Conservation (phyloP, 2,329 filamentous ascomycete species). For the Sphaceloma murrayae region DNA sequence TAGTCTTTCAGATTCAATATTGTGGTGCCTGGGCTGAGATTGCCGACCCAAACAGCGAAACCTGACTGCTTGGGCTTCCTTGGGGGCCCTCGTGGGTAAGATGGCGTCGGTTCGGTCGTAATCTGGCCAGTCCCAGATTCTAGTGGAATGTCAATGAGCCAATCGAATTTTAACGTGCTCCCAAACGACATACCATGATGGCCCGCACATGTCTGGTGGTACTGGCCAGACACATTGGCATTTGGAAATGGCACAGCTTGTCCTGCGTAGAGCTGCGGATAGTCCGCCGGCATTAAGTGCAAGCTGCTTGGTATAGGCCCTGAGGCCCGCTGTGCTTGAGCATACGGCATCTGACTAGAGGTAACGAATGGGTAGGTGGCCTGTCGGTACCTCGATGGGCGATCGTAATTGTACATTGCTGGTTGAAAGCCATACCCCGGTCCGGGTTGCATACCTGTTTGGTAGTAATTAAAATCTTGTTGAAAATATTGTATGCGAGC, state of each 20-base stretch:
- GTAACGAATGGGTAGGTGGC: not conserved
- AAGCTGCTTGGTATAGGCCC: not conserved
- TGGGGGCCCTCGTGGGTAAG: conserved; percentile 50
- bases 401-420: not conserved
- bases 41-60: conserved; percentile 92
- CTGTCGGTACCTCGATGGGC: conserved; percentile 3
- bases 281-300: not conserved
- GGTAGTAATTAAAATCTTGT: not conserved
- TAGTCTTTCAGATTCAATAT: conserved; percentile 82
- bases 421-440: not conserved
- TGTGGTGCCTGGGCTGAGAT: conserved; percentile 73
- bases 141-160: too few relatives aligned
- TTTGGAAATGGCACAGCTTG: too few relatives aligned
- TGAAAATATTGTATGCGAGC: too few relatives aligned
- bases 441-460: not conserved
- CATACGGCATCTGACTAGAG: not conserved
- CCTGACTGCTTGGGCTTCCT: conserved; percentile 62
- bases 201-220: not conserved
- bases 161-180: too few relatives aligned
- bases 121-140: too few relatives aligned
- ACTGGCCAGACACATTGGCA: too few relatives aligned
- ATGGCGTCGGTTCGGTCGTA: conserved; percentile 25
- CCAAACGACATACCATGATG: too few relatives aligned
- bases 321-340: not conserved
- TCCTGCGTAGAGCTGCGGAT: not conserved